Evolutionary conservation across 768 basidiomycete genomes (phyloP).

Genomic region (Lactifluus volemus): DNA sequence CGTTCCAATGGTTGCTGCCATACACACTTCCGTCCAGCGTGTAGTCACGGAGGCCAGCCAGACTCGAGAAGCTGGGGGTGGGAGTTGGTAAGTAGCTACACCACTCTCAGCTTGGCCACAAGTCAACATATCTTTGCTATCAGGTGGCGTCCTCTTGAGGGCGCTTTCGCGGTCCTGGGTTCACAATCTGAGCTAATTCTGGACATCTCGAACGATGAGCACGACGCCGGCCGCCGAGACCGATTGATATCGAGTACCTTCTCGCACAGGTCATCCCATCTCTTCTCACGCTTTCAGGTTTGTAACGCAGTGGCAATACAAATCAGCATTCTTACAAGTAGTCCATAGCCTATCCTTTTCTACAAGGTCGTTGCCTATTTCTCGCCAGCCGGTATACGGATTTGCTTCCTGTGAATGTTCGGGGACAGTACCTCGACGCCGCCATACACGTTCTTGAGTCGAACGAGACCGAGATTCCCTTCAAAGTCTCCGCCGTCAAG

Average conservation of each 20-base stretch:
- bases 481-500: slow-evolving; percentile 91
- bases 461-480: slow-evolving; percentile 60
- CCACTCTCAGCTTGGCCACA: background rate
- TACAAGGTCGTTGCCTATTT: slow-evolving; percentile 92
- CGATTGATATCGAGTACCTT: slow-evolving; percentile 70
- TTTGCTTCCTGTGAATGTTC: slow-evolving; percentile 59
- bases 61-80: slow-evolving; percentile 42
- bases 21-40: slow-evolving; percentile 47
- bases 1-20: slow-evolving; percentile 39
- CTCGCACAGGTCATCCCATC: slow-evolving; percentile 75
- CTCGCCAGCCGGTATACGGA: slow-evolving; percentile 86
- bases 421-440: slow-evolving; percentile 81
- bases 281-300: slow-evolving; percentile 63
- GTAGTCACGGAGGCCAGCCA: slow-evolving; percentile 51
- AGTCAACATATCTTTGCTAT: background rate
- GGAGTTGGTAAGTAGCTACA: slow-evolving; percentile 50
- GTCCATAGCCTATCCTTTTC: slow-evolving; percentile 69
- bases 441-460: slow-evolving; percentile 81
- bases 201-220: slow-evolving; percentile 70
- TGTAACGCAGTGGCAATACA: slow-evolving; percentile 20
- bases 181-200: slow-evolving; percentile 70
- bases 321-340: background rate
- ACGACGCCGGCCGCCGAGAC: slow-evolving; percentile 51
- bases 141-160: slow-evolving; percentile 93
- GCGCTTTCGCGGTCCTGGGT: slow-evolving; percentile 71